phyloP scores from a whole-genome alignment of 228 moss, liverwort and hornwort genomes.

The Sphagnum magellanicum region DNA sequence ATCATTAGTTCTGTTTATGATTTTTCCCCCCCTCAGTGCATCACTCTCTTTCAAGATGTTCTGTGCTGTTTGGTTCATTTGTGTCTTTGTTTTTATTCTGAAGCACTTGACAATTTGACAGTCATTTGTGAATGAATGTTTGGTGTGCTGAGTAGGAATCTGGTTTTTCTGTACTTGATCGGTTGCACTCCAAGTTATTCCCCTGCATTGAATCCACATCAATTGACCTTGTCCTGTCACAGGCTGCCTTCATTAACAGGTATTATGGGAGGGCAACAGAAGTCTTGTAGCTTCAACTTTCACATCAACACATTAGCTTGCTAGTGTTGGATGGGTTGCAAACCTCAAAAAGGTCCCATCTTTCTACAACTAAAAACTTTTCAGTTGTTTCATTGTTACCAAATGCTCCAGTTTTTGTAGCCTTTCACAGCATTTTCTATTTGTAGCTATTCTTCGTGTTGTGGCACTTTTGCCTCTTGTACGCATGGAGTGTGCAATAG shows the following conservation, averaged over 20 bases:
- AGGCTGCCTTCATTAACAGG: constrained; percentile 82
- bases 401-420: constrained; percentile 7
- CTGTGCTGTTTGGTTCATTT: not conserved
- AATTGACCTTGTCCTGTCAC: constrained; percentile 7
- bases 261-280: constrained; percentile 84
- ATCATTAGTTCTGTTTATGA: not conserved
- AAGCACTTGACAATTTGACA: not conserved
- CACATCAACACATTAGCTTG: not conserved
- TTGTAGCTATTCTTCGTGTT: constrained; percentile 13
- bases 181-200: not conserved
- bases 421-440: not conserved
- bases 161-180: not conserved
- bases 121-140: not conserved
- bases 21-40: not conserved
- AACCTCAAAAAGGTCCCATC: not conserved
- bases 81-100: not conserved
- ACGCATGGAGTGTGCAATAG: constrained; percentile 25
- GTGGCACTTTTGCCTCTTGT: constrained; percentile 18
- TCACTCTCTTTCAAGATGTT: not conserved
- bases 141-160: not conserved
- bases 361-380: not conserved
- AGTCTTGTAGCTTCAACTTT: constrained; percentile 42
- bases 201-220: not conserved
- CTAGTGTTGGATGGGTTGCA: not conserved
- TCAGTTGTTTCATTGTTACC: constrained; percentile 1